Conservation (phyloP, 2,329 filamentous ascomycete genomes). For the Grosmannia huntii region DNA sequence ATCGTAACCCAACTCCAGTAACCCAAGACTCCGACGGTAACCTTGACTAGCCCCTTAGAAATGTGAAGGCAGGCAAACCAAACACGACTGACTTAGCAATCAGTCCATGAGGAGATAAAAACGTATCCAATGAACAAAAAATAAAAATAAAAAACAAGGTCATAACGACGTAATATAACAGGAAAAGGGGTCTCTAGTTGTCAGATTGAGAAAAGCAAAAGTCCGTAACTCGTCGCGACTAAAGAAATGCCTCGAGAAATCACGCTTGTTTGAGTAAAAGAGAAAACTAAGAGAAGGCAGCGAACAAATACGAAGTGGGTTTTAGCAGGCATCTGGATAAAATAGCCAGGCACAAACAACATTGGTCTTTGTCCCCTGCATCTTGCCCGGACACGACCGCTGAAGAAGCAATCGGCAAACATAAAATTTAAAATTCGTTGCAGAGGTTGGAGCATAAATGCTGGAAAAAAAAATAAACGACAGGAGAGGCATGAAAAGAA, state of each 20-base stretch:
- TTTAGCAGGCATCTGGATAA: neutral
- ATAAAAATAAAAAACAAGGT: neutral
- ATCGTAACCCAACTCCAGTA: neutral
- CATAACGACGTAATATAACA: neutral
- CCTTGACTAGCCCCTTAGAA: neutral
- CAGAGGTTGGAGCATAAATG: neutral
- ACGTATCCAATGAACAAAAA: neutral
- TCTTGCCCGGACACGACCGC: neutral
- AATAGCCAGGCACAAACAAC: neutral
- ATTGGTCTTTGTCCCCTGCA: neutral
- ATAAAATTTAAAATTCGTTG: constrained; percentile 1
- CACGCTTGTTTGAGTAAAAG: neutral
- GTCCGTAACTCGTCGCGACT: neutral
- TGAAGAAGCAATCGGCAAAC: neutral
- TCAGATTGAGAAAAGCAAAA: neutral
- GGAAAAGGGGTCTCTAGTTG: neutral
- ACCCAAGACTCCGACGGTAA: neutral
- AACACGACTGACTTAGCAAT: neutral
- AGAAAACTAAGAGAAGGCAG: neutral
- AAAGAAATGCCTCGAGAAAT: neutral
- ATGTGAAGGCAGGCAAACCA: neutral
- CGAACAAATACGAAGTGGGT: neutral
- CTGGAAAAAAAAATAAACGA: neutral
- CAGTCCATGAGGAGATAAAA: neutral
- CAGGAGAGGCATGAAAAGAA: neutral